Conservation (phyloP, 2,329 filamentous ascomycete species). For the Ceratocystiopsis brevicomis region DNA sequence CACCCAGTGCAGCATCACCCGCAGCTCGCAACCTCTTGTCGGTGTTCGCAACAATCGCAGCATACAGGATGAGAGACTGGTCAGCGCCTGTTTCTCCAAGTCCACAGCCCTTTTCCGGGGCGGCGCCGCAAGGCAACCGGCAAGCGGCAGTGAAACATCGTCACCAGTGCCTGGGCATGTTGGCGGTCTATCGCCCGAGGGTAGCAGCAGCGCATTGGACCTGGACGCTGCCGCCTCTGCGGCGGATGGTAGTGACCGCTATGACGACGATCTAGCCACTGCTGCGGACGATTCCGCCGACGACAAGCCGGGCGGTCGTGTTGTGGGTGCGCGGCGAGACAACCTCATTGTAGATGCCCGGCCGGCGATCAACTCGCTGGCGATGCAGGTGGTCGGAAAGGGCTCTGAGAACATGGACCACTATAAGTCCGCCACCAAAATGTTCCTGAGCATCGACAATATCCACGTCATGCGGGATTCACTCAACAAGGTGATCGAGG, state of each 20-base stretch:
- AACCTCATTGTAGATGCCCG: slow-evolving; percentile 94
- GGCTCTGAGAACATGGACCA: slow-evolving; percentile 97
- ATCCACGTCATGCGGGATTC: slow-evolving; percentile 97
- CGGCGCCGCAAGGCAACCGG: background rate
- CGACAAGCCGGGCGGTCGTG: slow-evolving; percentile 38
- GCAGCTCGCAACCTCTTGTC: slow-evolving; percentile 80
- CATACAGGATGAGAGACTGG: slow-evolving; percentile 85
- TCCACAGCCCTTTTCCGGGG: slow-evolving; percentile 26
- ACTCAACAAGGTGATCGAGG: slow-evolving; percentile 69
- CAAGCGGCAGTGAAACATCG: background rate
- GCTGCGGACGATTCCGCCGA: slow-evolving; percentile 21
- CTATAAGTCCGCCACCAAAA: slow-evolving; percentile 80
- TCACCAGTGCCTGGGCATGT: slow-evolving; percentile 3
- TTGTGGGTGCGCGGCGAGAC: slow-evolving; percentile 73
- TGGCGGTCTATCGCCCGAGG: slow-evolving; percentile 12
- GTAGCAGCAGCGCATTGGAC: slow-evolving; percentile 12
- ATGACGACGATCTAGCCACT: slow-evolving; percentile 19
- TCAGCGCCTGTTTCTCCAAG: slow-evolving; percentile 80
- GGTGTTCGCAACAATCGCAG: slow-evolving; percentile 77
- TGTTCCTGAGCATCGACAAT: slow-evolving; percentile 90
- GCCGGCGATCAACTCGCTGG: slow-evolving; percentile 81
- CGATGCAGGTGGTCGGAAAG: slow-evolving; percentile 82
- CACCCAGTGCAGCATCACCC: slow-evolving; percentile 91
- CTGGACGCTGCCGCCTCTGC: slow-evolving; percentile 18
- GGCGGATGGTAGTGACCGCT: slow-evolving; percentile 34